phyloP scores from a whole-genome alignment of 306 rosid genomes.

The Senna siamea region DNA sequence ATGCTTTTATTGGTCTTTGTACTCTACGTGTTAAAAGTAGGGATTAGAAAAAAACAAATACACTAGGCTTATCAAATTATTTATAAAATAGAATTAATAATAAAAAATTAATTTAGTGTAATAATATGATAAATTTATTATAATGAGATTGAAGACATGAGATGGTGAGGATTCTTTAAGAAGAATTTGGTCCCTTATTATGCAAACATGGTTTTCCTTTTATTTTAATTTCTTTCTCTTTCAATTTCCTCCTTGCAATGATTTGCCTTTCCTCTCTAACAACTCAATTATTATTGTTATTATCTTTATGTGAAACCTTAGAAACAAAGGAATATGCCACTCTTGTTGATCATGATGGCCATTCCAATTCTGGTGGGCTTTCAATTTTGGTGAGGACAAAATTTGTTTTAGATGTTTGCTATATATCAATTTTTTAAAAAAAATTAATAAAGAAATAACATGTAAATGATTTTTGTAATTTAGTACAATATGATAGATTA shows the following conservation, averaged over 20 bases:
- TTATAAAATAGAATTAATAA: no score
- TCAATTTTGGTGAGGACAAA: constrained; percentile 25
- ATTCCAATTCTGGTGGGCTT: constrained; percentile 14
- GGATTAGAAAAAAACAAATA: no score
- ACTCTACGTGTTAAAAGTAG: constrained; percentile 26
- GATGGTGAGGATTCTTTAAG: not conserved
- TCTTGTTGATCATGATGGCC: constrained; percentile 22
- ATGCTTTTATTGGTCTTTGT: constrained; percentile 12
- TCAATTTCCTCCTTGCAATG: not conserved
- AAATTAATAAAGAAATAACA: no score
- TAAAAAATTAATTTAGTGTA: no score
- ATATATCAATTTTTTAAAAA: no score
- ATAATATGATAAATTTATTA: no score
- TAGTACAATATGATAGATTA: no score
- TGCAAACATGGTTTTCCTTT: not conserved
- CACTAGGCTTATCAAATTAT: no score
- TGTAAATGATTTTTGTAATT: no score
- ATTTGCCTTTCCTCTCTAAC: constrained; percentile 2
- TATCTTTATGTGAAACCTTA: not conserved
- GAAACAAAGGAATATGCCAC: not conserved
- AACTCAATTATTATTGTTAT: not conserved
- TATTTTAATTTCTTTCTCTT: not conserved
- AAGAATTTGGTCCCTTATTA: not conserved
- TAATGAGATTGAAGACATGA: no score
- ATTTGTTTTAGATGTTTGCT: not conserved